Percentiles rank a stretch among this genome's conserved stretches.
These are phyloP conservation scores for Monascus purpureus DNA, from an alignment of 495 filamentous ascomycete genomes.

Conservation along the genomic window DNA sequence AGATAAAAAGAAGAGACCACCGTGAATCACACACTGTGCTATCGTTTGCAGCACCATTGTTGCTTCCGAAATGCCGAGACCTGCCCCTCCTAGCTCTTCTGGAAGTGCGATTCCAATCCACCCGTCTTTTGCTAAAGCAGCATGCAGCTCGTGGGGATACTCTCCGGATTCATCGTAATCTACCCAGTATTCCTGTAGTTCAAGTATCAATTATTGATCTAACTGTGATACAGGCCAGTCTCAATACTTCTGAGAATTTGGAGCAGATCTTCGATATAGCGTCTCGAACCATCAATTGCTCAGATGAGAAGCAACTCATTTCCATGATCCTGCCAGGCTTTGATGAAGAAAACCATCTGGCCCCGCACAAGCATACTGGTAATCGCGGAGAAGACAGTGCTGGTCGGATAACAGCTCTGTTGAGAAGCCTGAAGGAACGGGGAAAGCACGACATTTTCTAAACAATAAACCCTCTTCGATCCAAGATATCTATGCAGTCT, in stretches of 20 bases:
- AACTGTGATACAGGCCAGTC: neutral
- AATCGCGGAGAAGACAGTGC: neutral
- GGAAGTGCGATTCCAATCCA: constrained; percentile 73
- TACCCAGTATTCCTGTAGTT: constrained; percentile 47
- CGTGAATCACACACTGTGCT: constrained; percentile 12
- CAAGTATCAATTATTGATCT: constrained; percentile 11
- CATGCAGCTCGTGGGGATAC: constrained; percentile 61
- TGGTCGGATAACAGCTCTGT: neutral
- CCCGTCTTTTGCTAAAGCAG: constrained; percentile 61
- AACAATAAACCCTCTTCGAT: too few species aligned
- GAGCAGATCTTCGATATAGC: constrained; percentile 55
- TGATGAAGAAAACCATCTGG: neutral
- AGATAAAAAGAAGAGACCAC: too few species aligned
- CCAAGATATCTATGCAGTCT: too few species aligned
- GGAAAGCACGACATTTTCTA: neutral
- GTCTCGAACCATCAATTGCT: constrained; percentile 57
- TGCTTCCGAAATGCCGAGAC: constrained; percentile 66
- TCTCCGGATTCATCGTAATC: constrained; percentile 50
- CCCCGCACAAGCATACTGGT: neutral
- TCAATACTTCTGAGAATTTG: constrained; percentile 21
- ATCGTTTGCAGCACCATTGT: constrained; percentile 82
- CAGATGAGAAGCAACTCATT: constrained; percentile 53
- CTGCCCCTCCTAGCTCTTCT: constrained; percentile 55
- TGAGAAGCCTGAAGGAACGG: neutral
- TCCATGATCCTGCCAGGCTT: constrained; percentile 41